Conservation (phyloP, 176 grass and related monocot species). For the sorghum (Sorghum bicolor) region Sorghum_bicolor_NCBIv3 NC_012873.2:65262001-65262500, state of each 20-base stretch:
- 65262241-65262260: background rate
- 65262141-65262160: background rate
- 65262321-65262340: conserved; percentile 84
- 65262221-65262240: background rate
- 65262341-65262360: conserved; percentile 23
- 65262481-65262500: conserved; percentile 45
- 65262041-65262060: background rate
- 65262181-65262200: background rate
- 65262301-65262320: conserved; percentile 82
- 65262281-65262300: conserved; percentile 80
- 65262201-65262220: background rate
- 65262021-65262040: background rate
- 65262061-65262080: background rate
- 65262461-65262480: conserved; percentile 67
- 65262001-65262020: background rate
- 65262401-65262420: conserved; percentile 42
- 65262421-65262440: conserved; percentile 79
- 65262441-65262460: conserved; percentile 89
- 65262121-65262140: background rate
- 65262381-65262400: background rate
- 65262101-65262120: background rate
- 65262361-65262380: background rate
- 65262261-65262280: conserved; percentile 69
- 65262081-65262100: background rate
- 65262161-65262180: background rate